Percentiles rank a stretch among this genome's conserved stretches.
phyloP scores from a whole-genome alignment of 2,329 filamentous ascomycete species.

The Corinectria fuckeliana region DNA sequence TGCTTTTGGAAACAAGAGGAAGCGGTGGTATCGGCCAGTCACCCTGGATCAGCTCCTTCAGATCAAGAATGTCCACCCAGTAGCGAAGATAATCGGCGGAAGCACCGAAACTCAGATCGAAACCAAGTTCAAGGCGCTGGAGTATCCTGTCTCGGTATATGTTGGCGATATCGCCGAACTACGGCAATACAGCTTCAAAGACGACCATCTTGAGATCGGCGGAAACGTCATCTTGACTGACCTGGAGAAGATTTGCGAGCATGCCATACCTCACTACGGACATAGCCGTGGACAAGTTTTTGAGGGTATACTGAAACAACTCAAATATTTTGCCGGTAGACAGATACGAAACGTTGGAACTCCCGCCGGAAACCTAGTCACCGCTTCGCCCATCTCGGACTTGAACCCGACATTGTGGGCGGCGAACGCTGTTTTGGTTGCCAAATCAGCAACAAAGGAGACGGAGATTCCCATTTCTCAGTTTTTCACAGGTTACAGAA shows the following conservation, averaged over 20 bases:
- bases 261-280: slow-evolving; percentile 83
- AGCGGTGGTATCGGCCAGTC: slow-evolving; percentile 90
- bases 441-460: slow-evolving; percentile 75
- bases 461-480: slow-evolving; percentile 88
- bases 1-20: slow-evolving; percentile 91
- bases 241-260: slow-evolving; percentile 81
- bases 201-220: slow-evolving; percentile 87
- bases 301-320: slow-evolving; percentile 88
- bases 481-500: slow-evolving; percentile 92
- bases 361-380: slow-evolving; percentile 91
- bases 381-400: slow-evolving; percentile 95
- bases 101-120: slow-evolving; percentile 98
- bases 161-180: slow-evolving; percentile 93
- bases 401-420: slow-evolving; percentile 93
- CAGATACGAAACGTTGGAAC: slow-evolving; percentile 99
- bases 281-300: slow-evolving; percentile 77
- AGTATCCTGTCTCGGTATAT: slow-evolving; percentile 88
- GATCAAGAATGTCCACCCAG: slow-evolving; percentile 85
- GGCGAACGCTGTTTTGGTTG: slow-evolving; percentile 80
- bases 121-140: slow-evolving; percentile 95
- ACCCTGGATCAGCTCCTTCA: slow-evolving; percentile 87
- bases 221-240: slow-evolving; percentile 94
- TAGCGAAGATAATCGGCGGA: slow-evolving; percentile 92
- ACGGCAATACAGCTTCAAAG: slow-evolving; percentile 78
- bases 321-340: slow-evolving; percentile 91